Evolutionary conservation across 768 basidiomycete genomes (phyloP), one percentile per base, ranked within the genome.

Genomic region (Boletus reticuloceps): DNA sequence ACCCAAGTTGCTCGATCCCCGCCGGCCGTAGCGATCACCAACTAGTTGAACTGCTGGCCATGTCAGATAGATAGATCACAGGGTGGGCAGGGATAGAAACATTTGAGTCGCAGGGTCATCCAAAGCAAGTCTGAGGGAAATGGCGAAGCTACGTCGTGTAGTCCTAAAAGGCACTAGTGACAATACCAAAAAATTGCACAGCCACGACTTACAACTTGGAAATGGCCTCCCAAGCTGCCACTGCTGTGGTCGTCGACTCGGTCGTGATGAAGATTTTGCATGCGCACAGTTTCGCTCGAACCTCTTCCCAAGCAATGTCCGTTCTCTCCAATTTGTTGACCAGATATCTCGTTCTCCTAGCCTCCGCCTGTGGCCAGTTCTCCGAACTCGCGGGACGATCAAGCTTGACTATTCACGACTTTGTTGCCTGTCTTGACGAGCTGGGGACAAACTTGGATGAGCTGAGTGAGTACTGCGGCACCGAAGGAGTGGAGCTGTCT

Each of bases 251-350:
- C 52, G 77, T 91, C 55, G 88, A 90, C 72, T 77, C 85, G 4
- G 82, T 81, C 0, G 80, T 82, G 1, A 78, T 84, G 67, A 81
- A 84, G 51, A 86, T 88, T 17, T 78, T 92, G 14, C 89, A 92
- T 59, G 86, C 89, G 0, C 83, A 91, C 60, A 79, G 79, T 58
- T 93, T 94, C 72, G 83, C 86, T 37, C 81, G 88, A 48, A 80
- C 90, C 0, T 93, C 91, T 4, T 72, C 83, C 1, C 86, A 88
- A 64, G 89, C 91, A 4, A 77, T 84, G 11, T 72, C 81, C 25
- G 80, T 87, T 17, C 77, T 93, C 45, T 86, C 88, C 14, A 89
- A 88, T 71, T 76, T 92, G 58, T 80, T 93, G 59, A 78, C 86
- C 37, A 84, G 88, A 52, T 93, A 92, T 69, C 74, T 92, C 53